A percentile compares a stretch with the other conserved stretches of the same genome.
Conservation (phyloP, 2,329 filamentous ascomycete genomes). For the Pseudopyrenochaeta lycopersici region DNA sequence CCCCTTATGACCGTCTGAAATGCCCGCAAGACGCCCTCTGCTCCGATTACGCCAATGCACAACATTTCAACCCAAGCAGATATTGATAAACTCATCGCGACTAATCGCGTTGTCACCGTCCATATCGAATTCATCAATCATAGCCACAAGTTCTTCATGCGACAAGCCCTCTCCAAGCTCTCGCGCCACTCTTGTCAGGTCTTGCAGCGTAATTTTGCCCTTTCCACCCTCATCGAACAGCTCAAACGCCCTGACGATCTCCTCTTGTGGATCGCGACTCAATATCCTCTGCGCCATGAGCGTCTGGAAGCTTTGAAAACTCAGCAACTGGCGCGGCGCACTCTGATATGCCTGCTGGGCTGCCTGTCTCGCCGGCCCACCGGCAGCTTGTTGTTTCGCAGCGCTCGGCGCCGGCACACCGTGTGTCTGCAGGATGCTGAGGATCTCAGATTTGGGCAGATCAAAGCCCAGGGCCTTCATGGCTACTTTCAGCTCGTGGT, state of each 20-base stretch:
- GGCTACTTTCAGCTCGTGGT: conserved; percentile 97
- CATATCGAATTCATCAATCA: conserved; percentile 98
- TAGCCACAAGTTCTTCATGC: conserved; percentile 89
- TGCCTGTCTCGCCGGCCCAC: conserved; percentile 4
- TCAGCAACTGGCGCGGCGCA: conserved; percentile 71
- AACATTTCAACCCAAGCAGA: conserved; percentile 61
- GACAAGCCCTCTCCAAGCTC: conserved; percentile 93
- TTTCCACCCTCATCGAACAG: conserved; percentile 94
- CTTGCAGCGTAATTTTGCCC: conserved; percentile 87
- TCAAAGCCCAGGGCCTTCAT: conserved; percentile 96
- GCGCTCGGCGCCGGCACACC: conserved; percentile 56
- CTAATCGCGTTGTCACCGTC: conserved; percentile 84
- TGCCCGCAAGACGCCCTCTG: conserved; percentile 4
- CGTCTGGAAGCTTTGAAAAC: conserved; percentile 75
- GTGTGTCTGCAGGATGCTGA: conserved; percentile 80
- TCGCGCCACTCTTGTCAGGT: conserved; percentile 84
- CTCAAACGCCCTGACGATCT: conserved; percentile 89
- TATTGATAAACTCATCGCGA: conserved; percentile 71
- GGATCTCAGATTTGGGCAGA: conserved; percentile 84
- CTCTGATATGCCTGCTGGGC: conserved; percentile 24
- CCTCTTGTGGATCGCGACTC: conserved; percentile 85
- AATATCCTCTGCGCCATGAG: conserved; percentile 81
- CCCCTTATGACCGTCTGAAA: conserved; percentile 7
- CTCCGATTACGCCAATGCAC: background rate
- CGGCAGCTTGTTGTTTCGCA: conserved; percentile 2